Evolutionary conservation across 306 rosid species (phyloP), one percentile per base, ranked within the genome.

Genomic region (Casuarina equisetifolia): DNA sequence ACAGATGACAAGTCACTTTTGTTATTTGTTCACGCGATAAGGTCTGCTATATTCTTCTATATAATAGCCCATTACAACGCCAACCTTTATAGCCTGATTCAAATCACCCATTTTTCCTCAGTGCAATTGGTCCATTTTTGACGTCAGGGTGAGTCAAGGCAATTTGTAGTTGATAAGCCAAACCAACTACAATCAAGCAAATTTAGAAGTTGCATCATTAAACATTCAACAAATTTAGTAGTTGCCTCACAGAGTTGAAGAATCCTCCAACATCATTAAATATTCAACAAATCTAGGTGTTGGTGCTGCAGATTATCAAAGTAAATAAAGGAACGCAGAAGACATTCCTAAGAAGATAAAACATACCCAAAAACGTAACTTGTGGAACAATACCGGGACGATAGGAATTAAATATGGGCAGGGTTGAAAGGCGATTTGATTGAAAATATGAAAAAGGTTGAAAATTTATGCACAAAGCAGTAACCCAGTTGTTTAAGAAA

Each of bases 1-100:
- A 73, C 59, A 64, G 83, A 79, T 82, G 82, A 79, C 36, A 84
- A 82, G 84, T 82, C 90, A 74, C 82, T 86, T 81, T 81, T 78
- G 84, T 76, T 76, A 81, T 75, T 6, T 63, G 76, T 68, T 69
- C 67, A 62, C 87, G 81, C 82, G 78, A 82, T 64, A 4, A 17
- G 64, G 70, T 13, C 42, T 38, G 16, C 67, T 40, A 10, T 25
- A 36, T 16, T 8, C 6, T 16, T 15, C 8, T 38, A 70, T 46
- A 70, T 16, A 25, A 25, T 25, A 25, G 32, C 32, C 32, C 32
- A 25, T 25, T 25, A 25, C 32, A 25, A 25, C 32, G 32, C 32
- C 32, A 25, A 25, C 32, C 32, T 25, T 25, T 25, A 25, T 25
- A 0, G 32, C 32, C 32, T 25, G 32, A 25, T 25, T 25, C 32